Evolutionary conservation across 306 rosid genomes (phyloP).

Genomic region (Cucumis cinereus): DNA sequence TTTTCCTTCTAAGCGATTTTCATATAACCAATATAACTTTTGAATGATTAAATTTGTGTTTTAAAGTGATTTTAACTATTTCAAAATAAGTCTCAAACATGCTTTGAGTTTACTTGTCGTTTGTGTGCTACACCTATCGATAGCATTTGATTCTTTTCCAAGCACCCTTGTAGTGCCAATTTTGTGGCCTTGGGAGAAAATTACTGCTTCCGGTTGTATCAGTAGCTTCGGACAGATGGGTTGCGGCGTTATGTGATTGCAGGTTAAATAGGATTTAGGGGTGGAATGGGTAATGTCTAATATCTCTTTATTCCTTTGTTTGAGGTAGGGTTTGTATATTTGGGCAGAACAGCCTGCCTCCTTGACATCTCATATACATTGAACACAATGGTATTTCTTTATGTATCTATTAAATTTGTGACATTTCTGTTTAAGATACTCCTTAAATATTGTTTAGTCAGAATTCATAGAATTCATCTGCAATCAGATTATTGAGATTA

Average conservation of each 20-base stretch:
- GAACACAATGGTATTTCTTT: background rate
- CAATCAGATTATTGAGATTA: too few relatives aligned
- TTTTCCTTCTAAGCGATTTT: too few relatives aligned
- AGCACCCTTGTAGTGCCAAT: background rate
- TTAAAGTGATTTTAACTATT: too few relatives aligned
- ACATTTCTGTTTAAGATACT: background rate
- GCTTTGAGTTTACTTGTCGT: background rate
- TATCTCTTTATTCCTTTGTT: background rate
- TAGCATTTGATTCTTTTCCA: background rate
- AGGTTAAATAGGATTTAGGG: background rate
- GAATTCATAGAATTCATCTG: background rate
- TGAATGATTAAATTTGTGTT: background rate
- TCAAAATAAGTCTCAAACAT: background rate
- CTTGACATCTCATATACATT: background rate
- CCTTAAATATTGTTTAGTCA: background rate
- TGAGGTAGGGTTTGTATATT: background rate
- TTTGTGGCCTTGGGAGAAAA: background rate
- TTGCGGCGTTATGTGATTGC: background rate
- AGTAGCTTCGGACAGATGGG: background rate
- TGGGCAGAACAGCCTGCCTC: background rate
- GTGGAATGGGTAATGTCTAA: background rate
- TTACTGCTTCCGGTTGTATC: background rate
- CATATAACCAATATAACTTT: too few relatives aligned
- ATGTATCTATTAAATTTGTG: background rate
- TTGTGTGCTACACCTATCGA: background rate